A percentile compares a stretch with the other conserved stretches of the same genome.
phyloP scores from a whole-genome alignment of 2,329 filamentous ascomycete species.

The Zasmidium cellare region DNA sequence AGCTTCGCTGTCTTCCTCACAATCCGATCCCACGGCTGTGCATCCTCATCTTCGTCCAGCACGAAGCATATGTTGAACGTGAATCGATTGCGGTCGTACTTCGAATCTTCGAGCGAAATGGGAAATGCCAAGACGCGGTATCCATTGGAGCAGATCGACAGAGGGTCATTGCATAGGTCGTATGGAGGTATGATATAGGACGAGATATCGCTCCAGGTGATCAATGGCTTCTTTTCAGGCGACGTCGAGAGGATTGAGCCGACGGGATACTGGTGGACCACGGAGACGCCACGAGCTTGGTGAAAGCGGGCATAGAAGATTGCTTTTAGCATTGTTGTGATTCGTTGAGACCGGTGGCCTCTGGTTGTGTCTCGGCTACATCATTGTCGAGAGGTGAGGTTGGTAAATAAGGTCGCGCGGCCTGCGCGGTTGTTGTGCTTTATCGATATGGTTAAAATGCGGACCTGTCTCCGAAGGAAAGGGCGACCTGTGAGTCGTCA shows the following conservation, averaged over 20 bases:
- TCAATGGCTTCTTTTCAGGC: slow-evolving; percentile 11
- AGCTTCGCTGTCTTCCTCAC: slow-evolving; percentile 82
- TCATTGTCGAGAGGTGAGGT: background rate
- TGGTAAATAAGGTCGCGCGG: background rate
- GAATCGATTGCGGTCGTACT: slow-evolving; percentile 82
- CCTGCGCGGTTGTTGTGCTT: background rate
- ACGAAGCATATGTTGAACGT: slow-evolving; percentile 97
- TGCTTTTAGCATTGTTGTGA: slow-evolving; percentile 56
- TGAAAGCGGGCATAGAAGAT: slow-evolving; percentile 70
- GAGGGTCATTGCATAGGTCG: slow-evolving; percentile 88
- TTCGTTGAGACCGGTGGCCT: background rate
- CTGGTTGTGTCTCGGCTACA: background rate
- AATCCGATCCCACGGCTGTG: slow-evolving; percentile 69
- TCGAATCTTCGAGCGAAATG: slow-evolving; percentile 75
- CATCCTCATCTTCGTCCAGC: slow-evolving; percentile 67
- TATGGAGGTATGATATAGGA: slow-evolving; percentile 94
- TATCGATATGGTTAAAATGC: background rate
- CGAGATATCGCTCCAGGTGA: slow-evolving; percentile 72
- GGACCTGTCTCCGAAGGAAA: background rate
- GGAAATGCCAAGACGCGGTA: slow-evolving; percentile 85
- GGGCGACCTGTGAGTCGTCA: background rate
- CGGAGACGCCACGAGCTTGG: slow-evolving; percentile 45
- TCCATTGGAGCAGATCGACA: slow-evolving; percentile 73
- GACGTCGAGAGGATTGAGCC: slow-evolving; percentile 23
- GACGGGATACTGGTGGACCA: slow-evolving; percentile 34